Evolutionary conservation across 2,329 filamentous ascomycete species (phyloP).

Genomic region (Cladophialophora yegresii): DNA sequence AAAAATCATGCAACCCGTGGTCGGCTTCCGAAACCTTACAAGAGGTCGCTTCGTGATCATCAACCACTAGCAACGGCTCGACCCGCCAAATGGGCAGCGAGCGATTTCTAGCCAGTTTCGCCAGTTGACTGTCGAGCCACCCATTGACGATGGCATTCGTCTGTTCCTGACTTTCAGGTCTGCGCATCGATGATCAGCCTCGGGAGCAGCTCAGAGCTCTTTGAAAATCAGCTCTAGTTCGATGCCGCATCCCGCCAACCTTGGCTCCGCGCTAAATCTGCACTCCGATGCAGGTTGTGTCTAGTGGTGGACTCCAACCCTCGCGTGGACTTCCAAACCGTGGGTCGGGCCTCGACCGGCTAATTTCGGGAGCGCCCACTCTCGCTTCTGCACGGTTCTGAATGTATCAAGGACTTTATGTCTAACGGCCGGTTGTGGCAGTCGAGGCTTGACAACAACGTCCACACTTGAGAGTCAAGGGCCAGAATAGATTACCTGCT

Average conservation of each 20-base stretch:
- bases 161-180: conserved; percentile 11
- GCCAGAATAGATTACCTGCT: background rate
- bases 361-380: conserved; percentile 2
- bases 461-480: background rate
- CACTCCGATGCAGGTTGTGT: conserved; percentile 5
- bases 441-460: background rate
- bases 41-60: conserved; percentile 22
- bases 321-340: conserved; percentile 5
- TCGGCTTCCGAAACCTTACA: background rate
- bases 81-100: conserved; percentile 5
- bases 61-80: conserved; percentile 17
- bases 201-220: background rate
- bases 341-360: conserved; percentile 3
- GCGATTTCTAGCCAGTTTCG: conserved; percentile 3
- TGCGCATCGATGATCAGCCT: background rate
- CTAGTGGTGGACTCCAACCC: conserved; percentile 3
- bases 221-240: conserved; percentile 1
- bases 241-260: background rate
- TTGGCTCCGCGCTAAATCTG: background rate
- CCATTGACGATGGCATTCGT: background rate
- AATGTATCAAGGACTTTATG: background rate
- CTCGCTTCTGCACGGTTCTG: conserved; percentile 12
- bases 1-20: conserved; percentile 21
- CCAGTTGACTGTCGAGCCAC: conserved; percentile 4
- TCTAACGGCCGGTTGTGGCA: background rate